Percentiles rank a stretch among this genome's conserved stretches.
Evolutionary conservation across 768 basidiomycete species (phyloP).

Genomic region (Lentinula boryana): DNA sequence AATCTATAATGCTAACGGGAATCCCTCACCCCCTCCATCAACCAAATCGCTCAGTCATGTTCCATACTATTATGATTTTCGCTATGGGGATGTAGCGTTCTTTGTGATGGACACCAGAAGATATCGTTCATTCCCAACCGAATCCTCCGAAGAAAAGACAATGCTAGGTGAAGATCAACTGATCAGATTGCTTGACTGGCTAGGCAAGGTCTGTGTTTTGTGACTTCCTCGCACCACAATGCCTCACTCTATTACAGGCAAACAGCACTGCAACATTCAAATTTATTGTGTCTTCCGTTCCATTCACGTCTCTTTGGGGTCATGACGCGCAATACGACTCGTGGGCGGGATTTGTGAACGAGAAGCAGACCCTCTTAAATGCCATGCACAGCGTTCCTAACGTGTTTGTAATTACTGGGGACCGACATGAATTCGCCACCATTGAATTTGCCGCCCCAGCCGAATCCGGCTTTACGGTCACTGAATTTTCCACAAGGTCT

Average conservation of each 20-base stretch:
- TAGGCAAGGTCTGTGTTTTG: constrained; percentile 36
- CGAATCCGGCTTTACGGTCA: constrained; percentile 32
- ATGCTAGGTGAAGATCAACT: constrained; percentile 72
- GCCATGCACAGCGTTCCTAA: constrained; percentile 64
- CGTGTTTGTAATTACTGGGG: constrained; percentile 63
- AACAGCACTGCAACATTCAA: constrained; percentile 73
- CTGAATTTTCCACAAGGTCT: constrained; percentile 58
- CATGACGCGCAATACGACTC: constrained; percentile 58
- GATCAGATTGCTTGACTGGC: constrained; percentile 56
- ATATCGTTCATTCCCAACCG: constrained; percentile 41
- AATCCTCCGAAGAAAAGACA: constrained; percentile 35
- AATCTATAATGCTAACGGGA: constrained; percentile 57
- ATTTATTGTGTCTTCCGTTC: constrained; percentile 70
- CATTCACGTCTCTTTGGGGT: constrained; percentile 69
- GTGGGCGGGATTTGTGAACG: constrained; percentile 59
- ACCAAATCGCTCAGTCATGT: constrained; percentile 35
- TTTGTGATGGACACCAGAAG: constrained; percentile 75
- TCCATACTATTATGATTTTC: constrained; percentile 54
- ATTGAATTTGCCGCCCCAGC: constrained; percentile 48
- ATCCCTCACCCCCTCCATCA: constrained; percentile 27
- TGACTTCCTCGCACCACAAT: background rate
- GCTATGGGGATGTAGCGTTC: constrained; percentile 63
- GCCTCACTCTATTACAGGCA: constrained; percentile 28
- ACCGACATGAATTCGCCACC: constrained; percentile 75
- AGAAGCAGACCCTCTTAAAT: constrained; percentile 52